Base-by-base conservation (phyloP, 176 grass and related monocot genomes). In the Raddia distichophylla region DNA sequence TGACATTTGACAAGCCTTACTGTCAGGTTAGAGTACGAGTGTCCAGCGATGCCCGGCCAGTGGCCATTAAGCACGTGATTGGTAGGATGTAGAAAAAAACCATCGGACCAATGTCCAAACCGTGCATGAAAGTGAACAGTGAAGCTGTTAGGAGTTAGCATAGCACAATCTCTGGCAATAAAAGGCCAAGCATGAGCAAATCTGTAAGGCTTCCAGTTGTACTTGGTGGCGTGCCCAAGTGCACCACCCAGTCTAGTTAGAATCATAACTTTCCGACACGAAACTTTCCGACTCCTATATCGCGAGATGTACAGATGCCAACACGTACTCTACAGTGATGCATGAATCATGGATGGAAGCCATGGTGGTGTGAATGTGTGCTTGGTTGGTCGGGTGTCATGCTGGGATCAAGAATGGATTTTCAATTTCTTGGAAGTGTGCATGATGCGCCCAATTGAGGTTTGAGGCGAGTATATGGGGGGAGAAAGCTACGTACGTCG, bases 401-500 rank as follows among this genome's bases (percentile, higher is more conserved):
- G 37, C 2, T 40, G 37, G 37, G 37, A 40, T 40, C 37, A 40
- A 40, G 37, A 40, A 40, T 40, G 37, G 11, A 50, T 50, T 32
- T 70, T 49, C n/a, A 50, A 70, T 4, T 42, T 70, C 37, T 70
- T 20, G 67, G 10, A 70, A 15, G 5, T 50, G 67, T 35, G 1
- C 37, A 40, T 40, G 37, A 40, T 40, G 4, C 37, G 37, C 10
- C 7, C 34, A n/a, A 56, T 42, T 74, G 71, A n/a, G 19, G 35
- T 40, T 40, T 40, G 37, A 37, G 2, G 5, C 12, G 17, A 19
- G 1, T 34, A 9, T 14, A 27, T 27, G 27, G 0, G 4, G 16
- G 3, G 16, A 33, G n/a, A 4, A 13, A 56, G 20, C 54, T 10
- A 70, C 89, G 71, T 89, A 98, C 95, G 90, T 95, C 5, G 95